phyloP scores from a whole-genome alignment of 768 basidiomycete species.

The Glaciozyma martinii region DNA sequence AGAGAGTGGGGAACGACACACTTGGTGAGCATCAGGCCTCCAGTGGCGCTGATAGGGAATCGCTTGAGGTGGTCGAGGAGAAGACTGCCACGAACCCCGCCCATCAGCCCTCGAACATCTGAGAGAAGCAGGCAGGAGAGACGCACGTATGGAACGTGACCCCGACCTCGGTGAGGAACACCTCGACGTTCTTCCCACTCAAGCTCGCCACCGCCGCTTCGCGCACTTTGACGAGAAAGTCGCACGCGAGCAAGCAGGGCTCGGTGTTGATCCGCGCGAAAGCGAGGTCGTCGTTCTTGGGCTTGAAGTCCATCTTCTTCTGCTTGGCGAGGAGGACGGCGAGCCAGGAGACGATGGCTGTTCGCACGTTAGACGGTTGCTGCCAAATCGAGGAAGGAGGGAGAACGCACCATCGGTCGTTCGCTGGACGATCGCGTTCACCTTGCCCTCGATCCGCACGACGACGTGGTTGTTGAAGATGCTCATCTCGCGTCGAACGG shows the following conservation, averaged over 20 bases:
- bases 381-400: too few relatives aligned
- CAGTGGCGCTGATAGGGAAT: constrained; percentile 92
- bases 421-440: constrained; percentile 69
- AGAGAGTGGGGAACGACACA: constrained; percentile 39
- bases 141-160: constrained; percentile 79
- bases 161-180: constrained; percentile 86
- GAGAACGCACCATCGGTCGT: constrained; percentile 62
- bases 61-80: constrained; percentile 90
- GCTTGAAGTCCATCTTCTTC: constrained; percentile 94
- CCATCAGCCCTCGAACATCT: not conserved
- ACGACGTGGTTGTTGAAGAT: constrained; percentile 83
- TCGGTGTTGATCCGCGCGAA: constrained; percentile 93
- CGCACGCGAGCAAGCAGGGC: constrained; percentile 77
- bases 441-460: constrained; percentile 70
- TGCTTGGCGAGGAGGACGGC: constrained; percentile 72
- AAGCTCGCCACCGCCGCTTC: constrained; percentile 65
- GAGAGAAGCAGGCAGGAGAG: constrained; percentile 32
- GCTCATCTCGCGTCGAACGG: constrained; percentile 81
- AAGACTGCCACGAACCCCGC: constrained; percentile 47
- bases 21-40: constrained; percentile 98
- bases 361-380: too few relatives aligned
- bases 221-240: constrained; percentile 68
- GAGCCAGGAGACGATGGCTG: constrained; percentile 68
- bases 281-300: constrained; percentile 86
- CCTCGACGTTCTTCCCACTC: constrained; percentile 85